Conservation (phyloP, 805 yeast species). For the Kodamaea kakaduensis region DNA sequence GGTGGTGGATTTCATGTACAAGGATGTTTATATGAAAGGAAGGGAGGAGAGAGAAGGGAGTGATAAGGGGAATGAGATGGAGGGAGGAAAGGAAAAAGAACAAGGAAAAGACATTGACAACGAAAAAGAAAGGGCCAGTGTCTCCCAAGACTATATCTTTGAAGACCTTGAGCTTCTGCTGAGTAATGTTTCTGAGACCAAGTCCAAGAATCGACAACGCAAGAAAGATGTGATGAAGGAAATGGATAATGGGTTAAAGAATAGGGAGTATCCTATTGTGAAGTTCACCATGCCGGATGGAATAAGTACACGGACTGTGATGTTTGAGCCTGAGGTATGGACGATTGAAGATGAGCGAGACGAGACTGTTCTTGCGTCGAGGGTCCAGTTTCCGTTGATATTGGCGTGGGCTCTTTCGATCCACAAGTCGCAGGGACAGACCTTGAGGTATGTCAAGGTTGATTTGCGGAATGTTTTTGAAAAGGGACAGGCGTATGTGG, state of each 20-base stretch:
- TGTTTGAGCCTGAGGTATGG: slow-evolving; percentile 83
- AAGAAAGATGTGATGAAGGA: slow-evolving; percentile 45
- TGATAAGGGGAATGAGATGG: no score
- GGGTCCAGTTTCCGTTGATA: slow-evolving; percentile 81
- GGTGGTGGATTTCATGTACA: slow-evolving; percentile 52
- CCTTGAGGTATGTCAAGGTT: slow-evolving; percentile 70
- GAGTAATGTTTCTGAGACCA: slow-evolving; percentile 16
- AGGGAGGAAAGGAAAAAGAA: not conserved
- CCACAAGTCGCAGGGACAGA: slow-evolving; percentile 95
- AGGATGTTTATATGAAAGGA: slow-evolving; percentile 34
- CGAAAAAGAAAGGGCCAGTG: slow-evolving; percentile 4
- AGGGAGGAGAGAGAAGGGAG: no score
- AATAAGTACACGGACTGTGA: slow-evolving; percentile 59
- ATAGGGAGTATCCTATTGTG: slow-evolving; percentile 66
- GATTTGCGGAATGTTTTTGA: slow-evolving; percentile 77
- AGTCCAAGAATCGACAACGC: slow-evolving; percentile 36
- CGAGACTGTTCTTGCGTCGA: slow-evolving; percentile 61
- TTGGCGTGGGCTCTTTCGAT: slow-evolving; percentile 97
- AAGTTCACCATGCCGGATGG: slow-evolving; percentile 71
- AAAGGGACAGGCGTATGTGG: slow-evolving; percentile 94
- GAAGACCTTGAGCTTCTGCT: slow-evolving; percentile 5
- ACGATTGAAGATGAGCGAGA: slow-evolving; percentile 63
- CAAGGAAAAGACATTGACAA: slow-evolving; percentile 2
- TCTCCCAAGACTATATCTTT: slow-evolving; percentile 10
- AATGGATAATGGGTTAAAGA: slow-evolving; percentile 42